These are phyloP conservation scores for Spergularia marina DNA, from an alignment of 148 eudicot species.

Conservation along the genomic window DNA sequence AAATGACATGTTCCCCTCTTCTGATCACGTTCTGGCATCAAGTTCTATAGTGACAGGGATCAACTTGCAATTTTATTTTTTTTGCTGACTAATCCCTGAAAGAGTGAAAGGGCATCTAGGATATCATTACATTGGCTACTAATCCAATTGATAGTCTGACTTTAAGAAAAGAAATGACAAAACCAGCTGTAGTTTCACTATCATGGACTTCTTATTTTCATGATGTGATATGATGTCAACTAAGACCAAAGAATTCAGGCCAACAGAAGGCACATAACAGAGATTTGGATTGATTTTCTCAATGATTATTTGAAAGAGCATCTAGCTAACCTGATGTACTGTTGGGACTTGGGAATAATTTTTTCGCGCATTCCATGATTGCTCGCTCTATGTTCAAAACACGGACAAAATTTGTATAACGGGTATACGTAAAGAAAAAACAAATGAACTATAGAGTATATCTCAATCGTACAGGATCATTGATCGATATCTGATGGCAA, in stretches of 20 bases:
- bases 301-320: background rate
- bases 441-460: background rate
- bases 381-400: too few species aligned
- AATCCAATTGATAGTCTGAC: background rate
- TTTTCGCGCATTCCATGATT: too few species aligned
- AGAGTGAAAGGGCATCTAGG: background rate
- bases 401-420: too few species aligned
- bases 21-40: background rate
- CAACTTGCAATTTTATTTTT: background rate
- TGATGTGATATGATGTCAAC: constrained; percentile 19
- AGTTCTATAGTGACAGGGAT: constrained; percentile 2
- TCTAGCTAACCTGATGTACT: too few species aligned
- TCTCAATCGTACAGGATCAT: too few species aligned
- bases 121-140: background rate
- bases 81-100: constrained; percentile 11
- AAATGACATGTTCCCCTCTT: too few species aligned
- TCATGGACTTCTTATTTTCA: background rate
- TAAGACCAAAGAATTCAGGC: background rate
- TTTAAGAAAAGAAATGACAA: background rate
- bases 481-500: too few species aligned
- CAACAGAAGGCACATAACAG: background rate
- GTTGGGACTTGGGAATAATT: too few species aligned
- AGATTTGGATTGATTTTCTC: background rate
- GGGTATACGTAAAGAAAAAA: too few species aligned
- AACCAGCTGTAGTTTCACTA: background rate